A percentile compares a stretch with the other conserved stretches of the same genome.
Conservation (phyloP, 805 yeast genomes). For the Wickerhamiella parazyma region DNA sequence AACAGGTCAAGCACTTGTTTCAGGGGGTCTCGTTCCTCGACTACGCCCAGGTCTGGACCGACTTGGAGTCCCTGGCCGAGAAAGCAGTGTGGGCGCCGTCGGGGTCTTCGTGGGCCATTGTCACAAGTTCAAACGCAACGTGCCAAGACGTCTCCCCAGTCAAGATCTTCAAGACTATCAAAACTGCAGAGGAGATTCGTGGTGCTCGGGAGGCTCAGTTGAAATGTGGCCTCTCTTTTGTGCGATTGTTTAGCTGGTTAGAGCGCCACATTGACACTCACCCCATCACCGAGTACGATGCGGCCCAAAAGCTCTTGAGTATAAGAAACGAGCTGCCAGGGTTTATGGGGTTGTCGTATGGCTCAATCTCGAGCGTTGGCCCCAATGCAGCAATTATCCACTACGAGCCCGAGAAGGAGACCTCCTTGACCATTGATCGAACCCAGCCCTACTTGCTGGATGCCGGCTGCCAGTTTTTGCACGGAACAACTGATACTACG, state of each 20-base stretch:
- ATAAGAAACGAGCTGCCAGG: slow-evolving; percentile 28
- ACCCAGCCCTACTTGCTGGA: slow-evolving; percentile 64
- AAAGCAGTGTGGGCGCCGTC: slow-evolving; percentile 37
- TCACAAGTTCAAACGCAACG: slow-evolving; percentile 34
- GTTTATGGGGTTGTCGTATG: slow-evolving; percentile 50
- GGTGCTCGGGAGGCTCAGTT: slow-evolving; percentile 67
- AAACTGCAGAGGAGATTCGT: slow-evolving; percentile 55
- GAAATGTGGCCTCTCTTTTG: slow-evolving; percentile 69
- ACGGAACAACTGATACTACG: slow-evolving; percentile 95
- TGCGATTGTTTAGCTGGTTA: slow-evolving; percentile 71
- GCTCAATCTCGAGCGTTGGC: slow-evolving; percentile 63
- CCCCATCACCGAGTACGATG: slow-evolving; percentile 44
- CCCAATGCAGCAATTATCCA: slow-evolving; percentile 69
- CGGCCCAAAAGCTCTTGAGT: slow-evolving; percentile 38
- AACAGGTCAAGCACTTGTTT: slow-evolving; percentile 31
- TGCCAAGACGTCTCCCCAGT: slow-evolving; percentile 44
- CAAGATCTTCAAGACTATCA: slow-evolving; percentile 55
- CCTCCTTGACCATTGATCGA: slow-evolving; percentile 49
- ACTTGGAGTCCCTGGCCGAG: slow-evolving; percentile 24
- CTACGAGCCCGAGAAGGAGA: slow-evolving; percentile 47
- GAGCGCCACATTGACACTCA: slow-evolving; percentile 39
- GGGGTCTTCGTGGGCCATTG: slow-evolving; percentile 55
- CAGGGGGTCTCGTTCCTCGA: slow-evolving; percentile 36
- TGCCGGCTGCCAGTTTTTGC: slow-evolving; percentile 82
- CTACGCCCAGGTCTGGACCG: slow-evolving; percentile 47